A percentile compares a stretch with the other conserved stretches of the same genome.
phyloP scores from a whole-genome alignment of 441 rosid genomes.

The Isatis lusitanica region DNA sequence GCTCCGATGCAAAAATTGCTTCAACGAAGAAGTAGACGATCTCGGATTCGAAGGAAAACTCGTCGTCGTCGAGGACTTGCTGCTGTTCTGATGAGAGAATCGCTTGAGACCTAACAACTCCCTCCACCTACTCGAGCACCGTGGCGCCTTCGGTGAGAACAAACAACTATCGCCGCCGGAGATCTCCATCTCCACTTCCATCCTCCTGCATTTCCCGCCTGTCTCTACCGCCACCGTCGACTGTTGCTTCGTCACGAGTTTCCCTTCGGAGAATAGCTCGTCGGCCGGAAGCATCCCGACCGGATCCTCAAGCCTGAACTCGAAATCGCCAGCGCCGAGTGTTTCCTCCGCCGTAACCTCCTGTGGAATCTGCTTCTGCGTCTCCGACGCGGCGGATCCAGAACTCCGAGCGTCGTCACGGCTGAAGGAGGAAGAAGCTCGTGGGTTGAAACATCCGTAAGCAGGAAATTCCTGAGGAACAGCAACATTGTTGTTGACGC shows the following conservation, averaged over 20 bases:
- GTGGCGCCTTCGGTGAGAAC: conserved; percentile 79
- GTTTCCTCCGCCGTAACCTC: neutral
- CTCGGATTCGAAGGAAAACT: conserved; percentile 22
- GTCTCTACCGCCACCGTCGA: conserved; percentile 14
- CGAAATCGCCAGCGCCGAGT: conserved; percentile 54
- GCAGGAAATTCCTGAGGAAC: conserved; percentile 55
- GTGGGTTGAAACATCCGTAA: conserved; percentile 58
- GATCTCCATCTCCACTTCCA: conserved; percentile 43
- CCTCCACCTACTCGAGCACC: conserved; percentile 92
- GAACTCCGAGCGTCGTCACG: conserved; percentile 38
- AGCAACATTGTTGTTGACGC: conserved; percentile 55
- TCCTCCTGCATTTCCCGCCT: conserved; percentile 39
- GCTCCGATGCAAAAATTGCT: conserved; percentile 67
- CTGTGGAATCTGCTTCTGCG: neutral
- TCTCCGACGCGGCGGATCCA: conserved; percentile 26
- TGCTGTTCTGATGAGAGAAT: conserved; percentile 44
- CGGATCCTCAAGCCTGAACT: conserved; percentile 75
- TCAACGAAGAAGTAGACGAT: conserved; percentile 46
- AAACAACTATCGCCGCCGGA: conserved; percentile 44
- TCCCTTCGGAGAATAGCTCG: conserved; percentile 83
- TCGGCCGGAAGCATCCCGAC: conserved; percentile 84
- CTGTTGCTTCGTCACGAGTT: conserved; percentile 55
- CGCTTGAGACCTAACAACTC: conserved; percentile 75
- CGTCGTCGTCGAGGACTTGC: conserved; percentile 18
- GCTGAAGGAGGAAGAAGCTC: conserved; percentile 40